Base-by-base conservation (phyloP, 768 basidiomycete species). In the Trametes sanguinea region DNA sequence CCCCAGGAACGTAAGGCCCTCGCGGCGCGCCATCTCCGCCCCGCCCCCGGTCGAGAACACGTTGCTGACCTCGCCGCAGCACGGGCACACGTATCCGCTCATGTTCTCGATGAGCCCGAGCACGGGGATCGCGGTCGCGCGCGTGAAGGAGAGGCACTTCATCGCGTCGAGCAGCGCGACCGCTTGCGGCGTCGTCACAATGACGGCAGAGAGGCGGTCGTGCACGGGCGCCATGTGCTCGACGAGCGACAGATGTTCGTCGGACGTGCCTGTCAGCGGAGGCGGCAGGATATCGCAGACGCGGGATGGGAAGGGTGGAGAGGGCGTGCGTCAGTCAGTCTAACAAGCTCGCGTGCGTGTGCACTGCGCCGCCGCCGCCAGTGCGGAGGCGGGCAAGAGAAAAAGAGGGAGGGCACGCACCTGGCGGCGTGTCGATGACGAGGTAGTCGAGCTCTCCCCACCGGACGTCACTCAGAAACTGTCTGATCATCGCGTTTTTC, bases 71-170 rank as follows among this genome's bases (percentile, higher is more conserved):
- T 98, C 95, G 14, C 93, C 93, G 72, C 97, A 98, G 72, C 95
- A 97, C 47, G 97, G 97, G 71, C 96, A 98, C 17, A 90, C 91
- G 76, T 97, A 98, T 52, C 97, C 97, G 65, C 93, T 92, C 97
- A 98, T 98, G 77, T 98, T 99, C 73, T 98, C 97, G 68, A 99
- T 87, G 52, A 99, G 74, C 8, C 97, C 97, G 58, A 96, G 77
- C 39, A 99, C 88, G 13, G 90, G 94, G 11, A 98, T 79, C 53
- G 85, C 83, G 66, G 95, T 90, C 8, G 92, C 85, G 16, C 90
- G 90, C 13, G 95, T 92, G 77, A 99, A 99, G 43, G 95, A 95
- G 61, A 98, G 83, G 67, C 94, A 97, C 77, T 98, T 98, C 80
- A 94, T 88, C 50, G 90, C 92, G 75, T 98, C 97, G 76, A 92